Conservation (phyloP, 805 yeast species). For the Ogataea pignaliae region DNA sequence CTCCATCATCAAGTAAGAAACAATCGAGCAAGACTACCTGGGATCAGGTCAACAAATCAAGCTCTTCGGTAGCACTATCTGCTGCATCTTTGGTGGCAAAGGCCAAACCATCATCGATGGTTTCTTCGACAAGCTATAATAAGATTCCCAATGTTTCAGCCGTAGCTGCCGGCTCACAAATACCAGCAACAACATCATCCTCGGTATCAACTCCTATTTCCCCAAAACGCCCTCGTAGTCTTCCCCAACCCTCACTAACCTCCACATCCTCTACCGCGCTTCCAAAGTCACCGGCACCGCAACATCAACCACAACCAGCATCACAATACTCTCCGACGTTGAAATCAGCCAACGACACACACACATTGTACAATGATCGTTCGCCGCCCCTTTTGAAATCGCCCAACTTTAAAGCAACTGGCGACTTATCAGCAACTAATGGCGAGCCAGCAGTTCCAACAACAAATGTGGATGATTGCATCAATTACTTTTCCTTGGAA, state of each 20-base stretch:
- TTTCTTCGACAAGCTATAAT: constrained; percentile 7
- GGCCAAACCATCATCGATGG: constrained; percentile 25
- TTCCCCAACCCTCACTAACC: too few species aligned
- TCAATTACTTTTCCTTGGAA: background rate
- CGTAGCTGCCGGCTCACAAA: background rate
- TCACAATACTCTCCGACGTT: background rate
- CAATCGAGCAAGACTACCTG: constrained; percentile 17
- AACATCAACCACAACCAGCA: too few species aligned
- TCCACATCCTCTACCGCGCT: background rate
- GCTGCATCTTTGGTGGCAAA: constrained; percentile 34
- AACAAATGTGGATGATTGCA: background rate
- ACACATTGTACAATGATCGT: background rate
- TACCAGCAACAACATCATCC: background rate
- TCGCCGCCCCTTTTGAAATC: background rate
- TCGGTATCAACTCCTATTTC: background rate
- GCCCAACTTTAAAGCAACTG: background rate
- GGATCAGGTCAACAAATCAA: constrained; percentile 25
- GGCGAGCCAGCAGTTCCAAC: background rate
- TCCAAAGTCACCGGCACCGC: too few species aligned
- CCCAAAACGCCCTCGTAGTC: too few species aligned
- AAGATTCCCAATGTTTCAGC: background rate
- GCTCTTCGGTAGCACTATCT: constrained; percentile 31
- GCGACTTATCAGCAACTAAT: background rate
- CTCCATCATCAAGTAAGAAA: background rate
- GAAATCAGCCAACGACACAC: background rate